A percentile compares a stretch with the other conserved stretches of the same genome.
Evolutionary conservation across 306 rosid species (phyloP).

Genomic region (Lotus japonicus): DNA sequence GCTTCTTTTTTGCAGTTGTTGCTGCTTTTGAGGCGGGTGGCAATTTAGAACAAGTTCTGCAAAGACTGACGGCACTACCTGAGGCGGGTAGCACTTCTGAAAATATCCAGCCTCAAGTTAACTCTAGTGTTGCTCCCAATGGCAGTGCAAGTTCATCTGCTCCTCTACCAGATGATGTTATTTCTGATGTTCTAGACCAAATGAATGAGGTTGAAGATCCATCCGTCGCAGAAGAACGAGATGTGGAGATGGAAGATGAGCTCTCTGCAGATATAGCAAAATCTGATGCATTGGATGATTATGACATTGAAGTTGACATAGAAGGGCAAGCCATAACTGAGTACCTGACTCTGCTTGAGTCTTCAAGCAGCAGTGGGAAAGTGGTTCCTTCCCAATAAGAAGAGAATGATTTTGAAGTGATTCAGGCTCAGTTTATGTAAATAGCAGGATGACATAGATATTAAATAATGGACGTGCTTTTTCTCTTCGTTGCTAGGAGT

Average conservation of each 20-base stretch:
- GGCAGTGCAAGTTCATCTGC: slow-evolving; percentile 34
- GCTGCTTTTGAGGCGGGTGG: slow-evolving; percentile 53
- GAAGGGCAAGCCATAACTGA: slow-evolving; percentile 66
- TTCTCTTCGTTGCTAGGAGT: slow-evolving; percentile 5
- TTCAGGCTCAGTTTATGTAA: slow-evolving; percentile 1
- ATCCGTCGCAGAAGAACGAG: slow-evolving; percentile 13
- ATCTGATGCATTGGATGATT: slow-evolving; percentile 31
- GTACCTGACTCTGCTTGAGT: slow-evolving; percentile 58
- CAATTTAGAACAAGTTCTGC: slow-evolving; percentile 43
- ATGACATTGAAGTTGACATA: slow-evolving; percentile 37
- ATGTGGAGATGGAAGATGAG: slow-evolving; percentile 43
- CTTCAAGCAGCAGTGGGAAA: slow-evolving; percentile 22
- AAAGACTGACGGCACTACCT: slow-evolving; percentile 32
- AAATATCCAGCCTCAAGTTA: slow-evolving; percentile 15
- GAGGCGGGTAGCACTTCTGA: slow-evolving; percentile 17
- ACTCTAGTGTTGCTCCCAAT: slow-evolving; percentile 10
- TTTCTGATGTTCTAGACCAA: too few relatives aligned
- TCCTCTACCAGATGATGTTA: slow-evolving; percentile 18
- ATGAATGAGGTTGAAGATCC: slow-evolving; percentile 19
- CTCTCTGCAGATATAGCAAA: slow-evolving; percentile 37
- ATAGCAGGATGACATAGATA: slow-evolving; percentile 14
- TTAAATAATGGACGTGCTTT: not conserved
- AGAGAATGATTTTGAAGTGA: not conserved
- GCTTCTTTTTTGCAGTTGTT: slow-evolving; percentile 44
- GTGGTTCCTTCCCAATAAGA: slow-evolving; percentile 15